These are phyloP conservation scores for Mycena sanguinolenta DNA, from an alignment of 768 basidiomycete species.

Conservation along the genomic window DNA sequence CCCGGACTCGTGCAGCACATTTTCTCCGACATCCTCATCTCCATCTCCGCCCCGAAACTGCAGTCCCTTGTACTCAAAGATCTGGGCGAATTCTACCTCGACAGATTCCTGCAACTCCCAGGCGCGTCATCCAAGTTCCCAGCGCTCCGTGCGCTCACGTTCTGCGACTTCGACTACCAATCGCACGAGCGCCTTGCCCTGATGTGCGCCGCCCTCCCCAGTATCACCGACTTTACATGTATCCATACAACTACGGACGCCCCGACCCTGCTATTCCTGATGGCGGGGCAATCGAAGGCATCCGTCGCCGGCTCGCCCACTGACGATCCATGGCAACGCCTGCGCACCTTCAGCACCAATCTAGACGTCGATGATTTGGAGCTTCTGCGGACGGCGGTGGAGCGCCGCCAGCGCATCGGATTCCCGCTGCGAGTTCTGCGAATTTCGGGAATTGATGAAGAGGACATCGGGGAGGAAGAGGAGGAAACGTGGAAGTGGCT, in stretches of 20 bases:
- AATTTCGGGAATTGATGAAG: not conserved
- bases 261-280: conserved; percentile 27
- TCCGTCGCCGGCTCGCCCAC: not conserved
- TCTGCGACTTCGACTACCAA: conserved; percentile 54
- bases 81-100: conserved; percentile 57
- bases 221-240: conserved; percentile 31
- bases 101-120: conserved; percentile 47
- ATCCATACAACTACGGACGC: conserved; percentile 11
- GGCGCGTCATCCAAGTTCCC: conserved; percentile 46
- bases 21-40: conserved; percentile 54
- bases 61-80: conserved; percentile 58
- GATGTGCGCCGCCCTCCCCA: conserved; percentile 27
- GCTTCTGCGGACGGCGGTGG: conserved; percentile 17
- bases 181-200: conserved; percentile 22
- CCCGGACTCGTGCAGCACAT: conserved; percentile 47
- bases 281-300: conserved; percentile 19
- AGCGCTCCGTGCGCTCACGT: conserved; percentile 51
- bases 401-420: conserved; percentile 21
- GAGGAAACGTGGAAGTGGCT: conserved; percentile 28
- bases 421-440: conserved; percentile 25
- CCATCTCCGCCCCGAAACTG: conserved; percentile 55
- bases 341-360: conserved; percentile 27
- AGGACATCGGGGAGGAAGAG: conserved; percentile 30
- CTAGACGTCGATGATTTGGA: conserved; percentile 27
- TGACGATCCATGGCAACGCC: conserved; percentile 28